Conservation (phyloP, 257 asterid species). For the Euphrasia confusa region DNA sequence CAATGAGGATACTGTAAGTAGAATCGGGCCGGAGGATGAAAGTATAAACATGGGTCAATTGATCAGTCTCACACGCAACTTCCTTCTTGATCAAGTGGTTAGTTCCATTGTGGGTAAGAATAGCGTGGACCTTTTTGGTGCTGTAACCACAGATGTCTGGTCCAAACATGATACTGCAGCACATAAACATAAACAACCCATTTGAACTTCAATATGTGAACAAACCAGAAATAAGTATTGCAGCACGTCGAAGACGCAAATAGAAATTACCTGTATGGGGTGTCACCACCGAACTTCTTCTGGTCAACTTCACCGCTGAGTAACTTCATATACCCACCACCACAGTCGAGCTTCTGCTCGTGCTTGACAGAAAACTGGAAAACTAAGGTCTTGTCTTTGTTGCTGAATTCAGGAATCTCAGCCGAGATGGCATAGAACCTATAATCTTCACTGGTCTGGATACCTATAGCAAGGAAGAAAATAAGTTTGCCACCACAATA, state of each 20-base stretch:
- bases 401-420: slow-evolving; percentile 80
- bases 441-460: slow-evolving; percentile 88
- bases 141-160: slow-evolving; percentile 91
- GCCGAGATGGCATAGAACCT: slow-evolving; percentile 91
- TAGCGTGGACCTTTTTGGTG: slow-evolving; percentile 88
- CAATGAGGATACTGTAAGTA: slow-evolving; percentile 76
- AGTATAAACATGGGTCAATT: slow-evolving; percentile 79
- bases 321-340: slow-evolving; percentile 96
- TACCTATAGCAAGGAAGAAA: slow-evolving; percentile 41
- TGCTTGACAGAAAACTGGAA: slow-evolving; percentile 90
- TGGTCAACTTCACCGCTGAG: slow-evolving; percentile 80
- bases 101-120: slow-evolving; percentile 57
- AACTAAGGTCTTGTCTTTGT: slow-evolving; percentile 72
- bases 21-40: slow-evolving; percentile 87
- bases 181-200: slow-evolving; percentile 19
- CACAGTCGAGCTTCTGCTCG: slow-evolving; percentile 96
- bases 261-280: slow-evolving; percentile 67
- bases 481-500: not conserved
- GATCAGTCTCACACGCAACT: slow-evolving; percentile 96
- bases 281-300: slow-evolving; percentile 87
- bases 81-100: slow-evolving; percentile 88
- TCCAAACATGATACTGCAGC: slow-evolving; percentile 86
- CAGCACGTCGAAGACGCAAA: not conserved
- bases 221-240: slow-evolving; percentile 1
- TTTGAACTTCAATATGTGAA: slow-evolving; percentile 5